Base-by-base conservation (phyloP, 768 basidiomycete species). In the Leccinum aurantiacum region DNA sequence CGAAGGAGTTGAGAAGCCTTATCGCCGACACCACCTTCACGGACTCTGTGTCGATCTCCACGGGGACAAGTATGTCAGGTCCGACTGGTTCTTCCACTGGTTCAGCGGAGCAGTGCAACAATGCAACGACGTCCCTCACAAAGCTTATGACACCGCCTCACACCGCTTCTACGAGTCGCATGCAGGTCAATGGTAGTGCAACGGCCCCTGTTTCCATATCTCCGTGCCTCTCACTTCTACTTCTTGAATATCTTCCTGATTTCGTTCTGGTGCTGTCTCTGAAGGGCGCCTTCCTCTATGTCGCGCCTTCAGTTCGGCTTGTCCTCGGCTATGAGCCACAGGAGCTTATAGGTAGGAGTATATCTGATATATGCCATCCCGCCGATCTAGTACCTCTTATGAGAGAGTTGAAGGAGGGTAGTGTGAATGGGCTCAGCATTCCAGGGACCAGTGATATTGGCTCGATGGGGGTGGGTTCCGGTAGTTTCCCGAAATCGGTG, bases 201-300 rank as follows among this genome's bases (percentile, higher is more conserved):
- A 74, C 35, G 65, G 61, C 59, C 61, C 73, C 78, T 2, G 71
- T 89, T n/a, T 82, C 83, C 46, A 70, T 85, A 53, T 69, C 71
- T 10, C 71, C 71, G 14, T 62, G 65, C 2, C 67, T 72, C 15
- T 71, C 71, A 1, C 71, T 72, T 46, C 70, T 90, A 17, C 76
- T 92, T 48, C 82, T 91, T 57, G 82, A 84, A 66, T 75, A 78
- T 29, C 74, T 79, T 6, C 85, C 88, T 3, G 96, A 98, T 71
- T 92, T 96, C 70, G 78, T 97, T 24, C 89, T 91, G 69, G 95
- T 98, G 56, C 80, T 99, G 44, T 94, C 91, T 3, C 85, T 97
- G 65, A 95, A 98, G 70, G 96, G 96, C 29, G 80, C 83, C 15
- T 94, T 98, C 74, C 85, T 96, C 52, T 99, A 97, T 71, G 91